Percentiles rank a stretch among this genome's conserved stretches.
Evolutionary conservation across 495 filamentous ascomycete genomes (phyloP).

Genomic region (Peziza echinospora): DNA sequence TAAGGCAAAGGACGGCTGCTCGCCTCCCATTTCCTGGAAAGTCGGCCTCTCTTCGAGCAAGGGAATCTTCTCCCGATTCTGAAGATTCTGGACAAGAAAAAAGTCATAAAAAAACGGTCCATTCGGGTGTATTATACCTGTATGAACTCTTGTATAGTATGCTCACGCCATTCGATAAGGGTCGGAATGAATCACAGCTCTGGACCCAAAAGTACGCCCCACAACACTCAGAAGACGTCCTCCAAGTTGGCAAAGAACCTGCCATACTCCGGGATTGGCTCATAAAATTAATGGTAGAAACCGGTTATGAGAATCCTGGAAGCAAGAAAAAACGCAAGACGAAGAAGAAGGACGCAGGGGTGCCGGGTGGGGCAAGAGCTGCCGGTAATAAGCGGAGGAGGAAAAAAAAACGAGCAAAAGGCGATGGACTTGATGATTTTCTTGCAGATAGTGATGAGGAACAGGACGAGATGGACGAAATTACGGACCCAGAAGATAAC

Average conservation of each 20-base stretch:
- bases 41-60: slow-evolving; percentile 21
- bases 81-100: slow-evolving; percentile 18
- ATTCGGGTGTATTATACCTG: slow-evolving; percentile 24
- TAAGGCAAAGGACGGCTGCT: slow-evolving; percentile 8
- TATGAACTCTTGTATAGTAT: slow-evolving; percentile 35
- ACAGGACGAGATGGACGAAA: slow-evolving; percentile 46
- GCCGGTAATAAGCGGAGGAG: slow-evolving; percentile 39
- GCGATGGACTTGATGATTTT: slow-evolving; percentile 57
- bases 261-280: slow-evolving; percentile 67
- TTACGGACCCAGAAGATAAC: slow-evolving; percentile 39
- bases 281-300: slow-evolving; percentile 44
- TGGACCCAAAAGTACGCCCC: slow-evolving; percentile 88
- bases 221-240: slow-evolving; percentile 39
- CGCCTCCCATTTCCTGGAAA: slow-evolving; percentile 13
- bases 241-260: slow-evolving; percentile 54
- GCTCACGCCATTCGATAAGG: slow-evolving; percentile 61
- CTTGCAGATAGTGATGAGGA: slow-evolving; percentile 73
- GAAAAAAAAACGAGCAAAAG: slow-evolving; percentile 30
- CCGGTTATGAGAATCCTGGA: slow-evolving; percentile 33
- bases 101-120: slow-evolving; percentile 6
- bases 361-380: slow-evolving; percentile 20
- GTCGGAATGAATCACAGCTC: slow-evolving; percentile 43
- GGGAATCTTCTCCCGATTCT: slow-evolving; percentile 22
- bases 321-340: slow-evolving; percentile 19
- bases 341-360: slow-evolving; percentile 25